Conservation (phyloP, 169 alveolate species). For the Theileria sp. region DNA sequence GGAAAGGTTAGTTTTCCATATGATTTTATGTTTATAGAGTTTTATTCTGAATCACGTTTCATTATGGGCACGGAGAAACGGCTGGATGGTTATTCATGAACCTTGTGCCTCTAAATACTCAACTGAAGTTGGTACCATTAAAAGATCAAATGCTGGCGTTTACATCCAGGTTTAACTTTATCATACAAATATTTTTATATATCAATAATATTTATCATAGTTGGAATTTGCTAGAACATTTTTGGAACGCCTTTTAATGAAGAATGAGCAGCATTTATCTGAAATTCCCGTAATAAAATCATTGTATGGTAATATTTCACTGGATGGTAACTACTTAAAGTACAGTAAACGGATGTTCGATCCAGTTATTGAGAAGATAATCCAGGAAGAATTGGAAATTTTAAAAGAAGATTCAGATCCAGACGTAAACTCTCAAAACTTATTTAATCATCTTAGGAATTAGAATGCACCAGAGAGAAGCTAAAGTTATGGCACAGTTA, state of each 20-base stretch:
- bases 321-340: constrained; percentile 73
- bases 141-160: constrained; percentile 74
- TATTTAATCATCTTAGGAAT: constrained; percentile 30
- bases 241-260: constrained; percentile 65
- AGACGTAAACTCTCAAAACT: constrained; percentile 43
- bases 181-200: neutral
- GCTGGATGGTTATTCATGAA: constrained; percentile 75
- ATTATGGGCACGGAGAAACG: constrained; percentile 74
- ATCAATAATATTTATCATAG: neutral
- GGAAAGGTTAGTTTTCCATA: constrained; percentile 64
- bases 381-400: constrained; percentile 66
- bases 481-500: constrained; percentile 64
- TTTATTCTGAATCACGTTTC: constrained; percentile 71
- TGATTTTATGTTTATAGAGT: constrained; percentile 30
- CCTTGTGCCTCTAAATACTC: constrained; percentile 72
- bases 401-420: constrained; percentile 61
- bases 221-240: constrained; percentile 72
- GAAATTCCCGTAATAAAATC: constrained; percentile 40
- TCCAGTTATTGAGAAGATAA: constrained; percentile 66
- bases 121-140: constrained; percentile 71
- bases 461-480: constrained; percentile 46
- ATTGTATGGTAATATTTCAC: constrained; percentile 58
- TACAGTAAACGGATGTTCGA: constrained; percentile 72
- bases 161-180: constrained; percentile 69
- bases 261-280: constrained; percentile 55